phyloP scores from a whole-genome alignment of 2,329 filamentous ascomycete genomes.

The Microsporum canis region DNA sequence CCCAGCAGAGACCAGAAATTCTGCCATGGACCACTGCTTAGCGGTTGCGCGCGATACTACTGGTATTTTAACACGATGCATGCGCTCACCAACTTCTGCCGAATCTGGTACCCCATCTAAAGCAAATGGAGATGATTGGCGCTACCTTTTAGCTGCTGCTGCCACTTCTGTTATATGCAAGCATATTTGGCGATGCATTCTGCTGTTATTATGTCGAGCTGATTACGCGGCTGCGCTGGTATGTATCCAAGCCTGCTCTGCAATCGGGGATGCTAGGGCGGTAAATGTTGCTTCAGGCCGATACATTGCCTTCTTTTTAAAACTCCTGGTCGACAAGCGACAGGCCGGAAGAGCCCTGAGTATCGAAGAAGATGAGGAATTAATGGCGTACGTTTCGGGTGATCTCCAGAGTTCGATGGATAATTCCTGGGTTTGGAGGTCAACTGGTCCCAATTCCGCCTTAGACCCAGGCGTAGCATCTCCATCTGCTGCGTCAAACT shows the following conservation, averaged over 20 bases:
- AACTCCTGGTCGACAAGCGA: constrained; percentile 49
- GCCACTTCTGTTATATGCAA: constrained; percentile 65
- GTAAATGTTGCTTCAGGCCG: constrained; percentile 70
- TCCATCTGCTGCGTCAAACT: constrained; percentile 6
- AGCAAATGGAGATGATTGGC: constrained; percentile 38
- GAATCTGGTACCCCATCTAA: constrained; percentile 20
- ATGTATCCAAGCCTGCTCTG: constrained; percentile 59
- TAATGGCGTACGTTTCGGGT: constrained; percentile 73
- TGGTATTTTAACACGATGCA: constrained; percentile 57
- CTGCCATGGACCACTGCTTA: constrained; percentile 68
- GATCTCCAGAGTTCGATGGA: constrained; percentile 74
- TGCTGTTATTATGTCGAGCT: constrained; percentile 66
- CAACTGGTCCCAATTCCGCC: constrained; percentile 16
- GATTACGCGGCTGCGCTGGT: constrained; percentile 61
- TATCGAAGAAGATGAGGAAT: constrained; percentile 65
- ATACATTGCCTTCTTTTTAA: constrained; percentile 70
- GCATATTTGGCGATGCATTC: constrained; percentile 76
- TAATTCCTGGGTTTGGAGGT: constrained; percentile 70
- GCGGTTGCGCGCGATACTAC: constrained; percentile 67
- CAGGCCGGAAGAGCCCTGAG: constrained; percentile 32
- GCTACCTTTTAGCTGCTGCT: constrained; percentile 50
- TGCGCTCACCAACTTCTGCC: constrained; percentile 33
- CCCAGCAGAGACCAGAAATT: constrained; percentile 51
- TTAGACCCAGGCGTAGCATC: not conserved
- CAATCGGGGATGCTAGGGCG: constrained; percentile 59